Conservation (phyloP, 306 rosid species). For the Fagus crenata region DNA sequence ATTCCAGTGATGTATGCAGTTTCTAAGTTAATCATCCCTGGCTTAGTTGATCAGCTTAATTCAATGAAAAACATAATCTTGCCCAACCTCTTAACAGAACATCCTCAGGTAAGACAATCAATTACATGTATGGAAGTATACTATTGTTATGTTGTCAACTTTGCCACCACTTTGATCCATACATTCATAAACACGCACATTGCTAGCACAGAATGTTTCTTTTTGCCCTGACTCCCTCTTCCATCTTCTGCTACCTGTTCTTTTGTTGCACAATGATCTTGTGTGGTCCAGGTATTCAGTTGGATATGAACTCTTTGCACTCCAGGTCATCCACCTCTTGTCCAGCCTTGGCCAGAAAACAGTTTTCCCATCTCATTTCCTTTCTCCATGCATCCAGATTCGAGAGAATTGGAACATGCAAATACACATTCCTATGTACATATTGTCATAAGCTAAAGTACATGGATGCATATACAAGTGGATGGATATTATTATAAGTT, state of each 20-base stretch:
- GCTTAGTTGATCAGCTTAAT: slow-evolving; percentile 71
- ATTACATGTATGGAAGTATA: slow-evolving; percentile 4
- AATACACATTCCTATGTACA: slow-evolving; percentile 16
- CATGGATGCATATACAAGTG: not conserved
- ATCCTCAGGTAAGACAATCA: slow-evolving; percentile 59
- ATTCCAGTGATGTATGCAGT: slow-evolving; percentile 66
- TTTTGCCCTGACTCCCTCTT: slow-evolving; percentile 4
- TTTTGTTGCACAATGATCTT: not conserved
- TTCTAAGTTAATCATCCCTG: slow-evolving; percentile 73
- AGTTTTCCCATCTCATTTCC: not conserved
- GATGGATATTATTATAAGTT: too few relatives aligned
- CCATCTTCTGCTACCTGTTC: not conserved
- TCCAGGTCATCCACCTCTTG: not conserved
- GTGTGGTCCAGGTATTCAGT: not conserved
- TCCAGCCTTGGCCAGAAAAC: not conserved
- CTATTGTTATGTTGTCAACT: slow-evolving; percentile 20
- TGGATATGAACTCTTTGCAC: not conserved
- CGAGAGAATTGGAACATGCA: not conserved
- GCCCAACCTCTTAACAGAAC: slow-evolving; percentile 64
- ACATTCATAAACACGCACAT: not conserved
- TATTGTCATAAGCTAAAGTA: slow-evolving; percentile 4
- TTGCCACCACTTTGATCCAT: slow-evolving; percentile 22
- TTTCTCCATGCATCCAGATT: too few relatives aligned
- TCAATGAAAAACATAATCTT: slow-evolving; percentile 47
- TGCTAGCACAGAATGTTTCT: not conserved